Conservation (phyloP, 768 basidiomycete species). For the Serendipita indica region DNA sequence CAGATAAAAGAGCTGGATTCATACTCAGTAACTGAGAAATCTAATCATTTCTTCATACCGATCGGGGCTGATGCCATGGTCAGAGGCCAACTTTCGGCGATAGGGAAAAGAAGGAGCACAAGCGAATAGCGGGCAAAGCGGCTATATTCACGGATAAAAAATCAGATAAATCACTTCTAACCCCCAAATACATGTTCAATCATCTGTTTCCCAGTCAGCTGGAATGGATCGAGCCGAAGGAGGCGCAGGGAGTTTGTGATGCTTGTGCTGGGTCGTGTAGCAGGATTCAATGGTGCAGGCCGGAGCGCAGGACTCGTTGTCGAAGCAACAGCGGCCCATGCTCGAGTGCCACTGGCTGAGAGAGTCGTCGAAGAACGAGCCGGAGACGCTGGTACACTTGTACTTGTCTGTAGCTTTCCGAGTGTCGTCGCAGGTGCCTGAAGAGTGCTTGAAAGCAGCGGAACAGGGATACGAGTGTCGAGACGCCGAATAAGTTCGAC, state of each 20-base stretch:
- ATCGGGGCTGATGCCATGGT: slow-evolving; percentile 11
- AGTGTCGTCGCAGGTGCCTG: slow-evolving; percentile 27
- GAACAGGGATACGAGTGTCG: slow-evolving; percentile 65
- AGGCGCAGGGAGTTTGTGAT: no score
- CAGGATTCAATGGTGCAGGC: background rate
- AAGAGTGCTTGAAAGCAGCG: slow-evolving; percentile 43
- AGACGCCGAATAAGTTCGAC: slow-evolving; percentile 70
- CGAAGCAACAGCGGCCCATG: slow-evolving; percentile 14
- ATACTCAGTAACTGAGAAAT: background rate
- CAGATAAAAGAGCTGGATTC: slow-evolving; percentile 67
- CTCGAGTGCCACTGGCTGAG: slow-evolving; percentile 12
- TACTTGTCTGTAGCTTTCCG: slow-evolving; percentile 38
- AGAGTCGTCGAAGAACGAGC: slow-evolving; percentile 15
- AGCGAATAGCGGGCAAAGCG: background rate
- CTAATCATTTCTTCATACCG: slow-evolving; percentile 5
- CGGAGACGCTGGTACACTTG: slow-evolving; percentile 19
- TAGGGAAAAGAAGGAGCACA: background rate
- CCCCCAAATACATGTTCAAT: slow-evolving; percentile 17
- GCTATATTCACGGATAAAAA: background rate
- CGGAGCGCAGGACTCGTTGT: slow-evolving; percentile 13
- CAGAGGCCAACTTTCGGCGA: background rate
- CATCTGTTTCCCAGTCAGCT: slow-evolving; percentile 44
- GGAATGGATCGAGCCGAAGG: slow-evolving; percentile 29
- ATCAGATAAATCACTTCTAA: no score
- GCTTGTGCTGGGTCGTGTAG: background rate